phyloP scores from a whole-genome alignment of 192 early-diverging fungal genomes.

The Pilobolus umbonatus region DNA sequence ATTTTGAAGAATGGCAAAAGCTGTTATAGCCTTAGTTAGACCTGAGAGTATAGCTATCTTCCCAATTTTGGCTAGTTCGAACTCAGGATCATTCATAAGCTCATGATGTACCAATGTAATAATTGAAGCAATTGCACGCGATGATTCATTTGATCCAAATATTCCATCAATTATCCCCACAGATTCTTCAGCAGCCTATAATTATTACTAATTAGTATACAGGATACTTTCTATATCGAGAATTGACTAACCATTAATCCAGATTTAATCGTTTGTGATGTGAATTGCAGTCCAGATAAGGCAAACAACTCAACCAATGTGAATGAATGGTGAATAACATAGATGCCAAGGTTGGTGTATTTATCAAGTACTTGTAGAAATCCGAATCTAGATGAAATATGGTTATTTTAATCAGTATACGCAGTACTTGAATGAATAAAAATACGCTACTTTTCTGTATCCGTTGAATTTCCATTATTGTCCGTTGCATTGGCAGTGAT shows the following conservation, averaged over 20 bases:
- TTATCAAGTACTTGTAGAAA: conserved; percentile 57
- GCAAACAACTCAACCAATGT: conserved; percentile 73
- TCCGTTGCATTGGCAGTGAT: background rate
- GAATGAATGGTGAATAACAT: conserved; percentile 63
- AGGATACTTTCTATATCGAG: background rate
- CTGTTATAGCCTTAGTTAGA: conserved; percentile 77
- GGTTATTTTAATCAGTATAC: too few relatives aligned
- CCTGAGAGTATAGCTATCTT: conserved; percentile 64
- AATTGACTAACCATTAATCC: conserved; percentile 29
- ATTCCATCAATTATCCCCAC: conserved; percentile 90
- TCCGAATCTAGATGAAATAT: conserved; percentile 31
- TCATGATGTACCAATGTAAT: conserved; percentile 76
- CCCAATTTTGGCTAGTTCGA: conserved; percentile 55
- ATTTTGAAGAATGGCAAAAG: conserved; percentile 81
- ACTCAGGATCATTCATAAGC: conserved; percentile 63
- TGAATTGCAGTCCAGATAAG: conserved; percentile 73
- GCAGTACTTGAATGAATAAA: too few relatives aligned
- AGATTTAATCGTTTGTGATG: conserved; percentile 68
- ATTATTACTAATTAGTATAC: background rate
- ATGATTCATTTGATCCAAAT: conserved; percentile 94
- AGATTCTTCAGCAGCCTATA: conserved; percentile 77
- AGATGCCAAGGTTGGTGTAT: conserved; percentile 59
- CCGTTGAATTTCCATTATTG: too few relatives aligned
- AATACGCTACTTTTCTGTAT: too few relatives aligned
- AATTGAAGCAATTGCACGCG: conserved; percentile 76